A percentile compares a stretch with the other conserved stretches of the same genome.
Evolutionary conservation across 495 filamentous ascomycete genomes (phyloP).

Genomic region (Talaromyces borbonicus): DNA sequence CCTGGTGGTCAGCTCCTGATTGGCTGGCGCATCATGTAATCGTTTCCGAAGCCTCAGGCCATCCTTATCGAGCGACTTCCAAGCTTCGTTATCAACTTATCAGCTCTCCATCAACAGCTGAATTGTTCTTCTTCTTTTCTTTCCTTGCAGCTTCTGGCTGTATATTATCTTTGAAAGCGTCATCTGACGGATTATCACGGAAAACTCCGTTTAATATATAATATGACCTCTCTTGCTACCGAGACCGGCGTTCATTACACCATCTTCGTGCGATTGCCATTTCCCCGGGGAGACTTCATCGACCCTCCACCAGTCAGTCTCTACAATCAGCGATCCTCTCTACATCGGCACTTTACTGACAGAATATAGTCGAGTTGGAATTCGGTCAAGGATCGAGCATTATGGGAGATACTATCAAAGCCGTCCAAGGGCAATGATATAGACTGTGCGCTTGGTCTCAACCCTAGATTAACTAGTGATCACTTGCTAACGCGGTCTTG

Average conservation of each 20-base stretch:
- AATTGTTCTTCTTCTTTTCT: no score
- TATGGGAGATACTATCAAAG: constrained; percentile 85
- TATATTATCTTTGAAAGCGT: no score
- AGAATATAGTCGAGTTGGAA: constrained; percentile 55
- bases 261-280: constrained; percentile 80
- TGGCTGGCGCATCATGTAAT: no score
- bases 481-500: constrained; percentile 20
- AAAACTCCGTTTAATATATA: no score
- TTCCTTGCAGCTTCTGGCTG: no score
- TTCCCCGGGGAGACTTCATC: constrained; percentile 75
- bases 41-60: no score
- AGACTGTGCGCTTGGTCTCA: constrained; percentile 59
- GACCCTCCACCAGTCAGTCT: constrained; percentile 72
- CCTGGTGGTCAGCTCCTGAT: no score
- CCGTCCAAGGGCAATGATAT: constrained; percentile 63
- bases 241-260: constrained; percentile 26
- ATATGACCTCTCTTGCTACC: not conserved
- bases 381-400: constrained; percentile 66
- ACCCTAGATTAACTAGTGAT: not conserved
- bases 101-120: no score
- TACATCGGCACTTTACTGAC: not conserved
- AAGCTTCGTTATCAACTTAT: no score
- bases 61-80: no score
- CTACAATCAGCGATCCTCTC: constrained; percentile 3
- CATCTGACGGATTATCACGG: no score